Percentiles rank a stretch among this genome's conserved stretches.
Evolutionary conservation across 352 stramenopile genomes (phyloP).

Genomic region (Pythium rishiriense): DNA sequence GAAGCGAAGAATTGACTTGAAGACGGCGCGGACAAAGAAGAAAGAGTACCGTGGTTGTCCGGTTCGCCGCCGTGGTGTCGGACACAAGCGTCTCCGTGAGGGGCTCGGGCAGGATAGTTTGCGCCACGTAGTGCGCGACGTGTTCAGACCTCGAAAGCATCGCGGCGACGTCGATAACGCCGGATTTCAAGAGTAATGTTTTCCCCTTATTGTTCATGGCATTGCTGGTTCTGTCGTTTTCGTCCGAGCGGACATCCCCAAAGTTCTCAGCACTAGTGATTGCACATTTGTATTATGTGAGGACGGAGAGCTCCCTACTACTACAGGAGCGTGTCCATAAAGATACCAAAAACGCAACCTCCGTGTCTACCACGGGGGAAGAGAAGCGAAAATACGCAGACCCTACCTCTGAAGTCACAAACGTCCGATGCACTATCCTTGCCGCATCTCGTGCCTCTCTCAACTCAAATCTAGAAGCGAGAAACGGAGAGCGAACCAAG

Average conservation of each 20-base stretch:
- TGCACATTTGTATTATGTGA: constrained; percentile 15
- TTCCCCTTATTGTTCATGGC: neutral
- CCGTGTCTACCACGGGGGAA: neutral
- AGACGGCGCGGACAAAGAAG: neutral
- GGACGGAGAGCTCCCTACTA: constrained; percentile 4
- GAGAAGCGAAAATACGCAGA: neutral
- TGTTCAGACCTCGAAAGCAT: constrained; percentile 2
- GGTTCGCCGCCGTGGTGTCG: neutral
- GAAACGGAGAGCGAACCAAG: neutral
- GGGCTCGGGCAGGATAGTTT: neutral
- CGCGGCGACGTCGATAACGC: constrained; percentile 14
- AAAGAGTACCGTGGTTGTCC: neutral
- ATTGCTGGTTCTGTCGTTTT: neutral
- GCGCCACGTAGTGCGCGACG: neutral
- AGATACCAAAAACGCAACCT: constrained; percentile 29
- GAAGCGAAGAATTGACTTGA: constrained; percentile 17
- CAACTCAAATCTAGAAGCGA: neutral
- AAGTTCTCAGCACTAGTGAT: too few species aligned
- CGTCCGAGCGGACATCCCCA: too few species aligned
- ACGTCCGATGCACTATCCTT: neutral
- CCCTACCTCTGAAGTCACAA: neutral
- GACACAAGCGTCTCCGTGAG: neutral
- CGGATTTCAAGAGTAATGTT: constrained; percentile 22
- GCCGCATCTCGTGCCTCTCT: neutral
- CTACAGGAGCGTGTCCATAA: constrained; percentile 18